Conservation (phyloP, 129 eudicot species). For the Arctium lappa region DNA sequence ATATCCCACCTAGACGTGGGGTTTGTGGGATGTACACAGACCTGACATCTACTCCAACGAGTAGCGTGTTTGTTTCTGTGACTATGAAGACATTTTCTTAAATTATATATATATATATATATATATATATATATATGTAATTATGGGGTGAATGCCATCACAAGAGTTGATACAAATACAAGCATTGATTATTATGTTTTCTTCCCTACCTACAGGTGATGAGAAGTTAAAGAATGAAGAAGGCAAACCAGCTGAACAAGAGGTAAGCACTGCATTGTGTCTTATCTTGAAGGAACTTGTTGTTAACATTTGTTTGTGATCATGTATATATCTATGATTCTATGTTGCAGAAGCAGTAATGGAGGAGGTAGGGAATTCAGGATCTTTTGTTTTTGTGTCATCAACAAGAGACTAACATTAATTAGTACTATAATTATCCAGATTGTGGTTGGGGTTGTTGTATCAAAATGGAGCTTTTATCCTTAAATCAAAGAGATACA, state of each 20-base stretch:
- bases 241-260: constrained; percentile 10
- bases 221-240: not conserved
- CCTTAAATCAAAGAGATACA: not conserved
- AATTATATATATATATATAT: not conserved
- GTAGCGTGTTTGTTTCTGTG: not conserved
- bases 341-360: constrained; percentile 16
- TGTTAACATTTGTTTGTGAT: not conserved
- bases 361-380: not conserved
- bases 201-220: constrained; percentile 6
- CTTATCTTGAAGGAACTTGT: not conserved
- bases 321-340: not conserved
- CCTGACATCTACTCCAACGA: not conserved
- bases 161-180: not conserved
- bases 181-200: not conserved
- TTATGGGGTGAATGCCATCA: not conserved
- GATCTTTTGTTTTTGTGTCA: not conserved
- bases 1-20: too few relatives aligned
- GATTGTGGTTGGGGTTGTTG: not conserved
- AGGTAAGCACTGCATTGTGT: not conserved
- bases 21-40: too few relatives aligned
- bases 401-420: not conserved
- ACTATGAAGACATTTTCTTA: not conserved
- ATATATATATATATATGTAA: too few relatives aligned
- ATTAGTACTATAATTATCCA: not conserved
- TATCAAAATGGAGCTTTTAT: constrained; percentile 8